phyloP scores from a whole-genome alignment of 805 yeast genomes.

The Maudiozyma bulderi region DNA sequence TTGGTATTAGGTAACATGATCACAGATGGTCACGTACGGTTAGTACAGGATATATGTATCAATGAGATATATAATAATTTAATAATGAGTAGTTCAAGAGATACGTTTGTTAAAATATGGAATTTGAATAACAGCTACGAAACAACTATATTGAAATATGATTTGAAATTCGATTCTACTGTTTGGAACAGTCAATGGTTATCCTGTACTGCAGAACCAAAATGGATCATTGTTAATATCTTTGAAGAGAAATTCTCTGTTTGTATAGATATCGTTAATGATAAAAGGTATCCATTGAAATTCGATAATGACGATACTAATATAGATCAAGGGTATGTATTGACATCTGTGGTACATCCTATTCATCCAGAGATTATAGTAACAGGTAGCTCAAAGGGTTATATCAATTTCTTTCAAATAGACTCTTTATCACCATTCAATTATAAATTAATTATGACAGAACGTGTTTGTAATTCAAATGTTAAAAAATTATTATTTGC shows the following conservation, averaged over 20 bases:
- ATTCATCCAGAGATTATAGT: slow-evolving; percentile 37
- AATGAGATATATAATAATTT: slow-evolving; percentile 40
- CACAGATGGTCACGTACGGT: slow-evolving; percentile 50
- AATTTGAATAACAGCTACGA: slow-evolving; percentile 38
- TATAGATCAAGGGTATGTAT: slow-evolving; percentile 18
- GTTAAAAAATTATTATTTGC: slow-evolving; percentile 60
- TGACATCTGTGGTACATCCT: slow-evolving; percentile 26
- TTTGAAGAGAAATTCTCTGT: slow-evolving; percentile 48
- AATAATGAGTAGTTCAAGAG: slow-evolving; percentile 62
- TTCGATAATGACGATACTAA: slow-evolving; percentile 25
- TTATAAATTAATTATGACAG: too few species aligned
- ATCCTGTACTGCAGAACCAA: not conserved
- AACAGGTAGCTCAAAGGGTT: slow-evolving; percentile 76
- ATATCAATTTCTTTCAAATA: slow-evolving; percentile 43
- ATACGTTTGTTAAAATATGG: slow-evolving; percentile 79
- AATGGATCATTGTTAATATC: slow-evolving; percentile 42
- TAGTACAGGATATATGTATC: slow-evolving; percentile 49
- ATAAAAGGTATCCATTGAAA: not conserved
- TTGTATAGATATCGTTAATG: slow-evolving; percentile 14
- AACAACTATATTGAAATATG: not conserved
- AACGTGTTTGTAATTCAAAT: slow-evolving; percentile 54
- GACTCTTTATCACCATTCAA: not conserved
- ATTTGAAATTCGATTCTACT: slow-evolving; percentile 47
- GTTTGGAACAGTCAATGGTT: slow-evolving; percentile 46
- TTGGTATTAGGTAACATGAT: slow-evolving; percentile 27